Evolutionary conservation across 1,284 basidiomycete species (phyloP), one percentile per base, ranked within the genome.

Genomic region (Ustilago nuda): DNA sequence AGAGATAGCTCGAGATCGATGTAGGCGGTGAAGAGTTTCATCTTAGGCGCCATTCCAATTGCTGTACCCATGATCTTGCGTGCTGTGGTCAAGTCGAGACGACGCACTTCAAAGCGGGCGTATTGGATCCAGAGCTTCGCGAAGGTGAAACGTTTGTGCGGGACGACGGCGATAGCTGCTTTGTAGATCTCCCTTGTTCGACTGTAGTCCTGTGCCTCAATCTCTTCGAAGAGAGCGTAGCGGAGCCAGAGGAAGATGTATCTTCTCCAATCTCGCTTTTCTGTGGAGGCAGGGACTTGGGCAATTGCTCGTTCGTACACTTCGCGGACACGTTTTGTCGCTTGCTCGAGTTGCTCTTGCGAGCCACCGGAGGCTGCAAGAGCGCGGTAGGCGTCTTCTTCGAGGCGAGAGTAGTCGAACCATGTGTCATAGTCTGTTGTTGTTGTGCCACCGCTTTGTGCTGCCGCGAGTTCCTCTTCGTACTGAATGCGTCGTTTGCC

Each of bases 201-300:
- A 36, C 89, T 89, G 77, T 91, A 92, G 83, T 99, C 95, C 90
- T 93, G 93, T 0, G 92, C 92, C 74, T 98, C 96, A 52, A 95
- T 92, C 87, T 99, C 97, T 87, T 99, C 97, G 79, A 99, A 99
- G 35, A 98, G 87, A 0, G 97, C 95, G 87, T 99, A 99, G 85
- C 95, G 91, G 50, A 98, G 87, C 95, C 95, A 98, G 30, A 98
- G 65, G 89, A 97, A 98, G 74, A 99, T 95, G 86, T 99, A 99
- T 74, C 97, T 88, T 83, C 97, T 88, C 81, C 82, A 84, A 46
- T 81, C 92, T 51, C 95, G 88, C 87, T 95, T 95, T 84, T 95
- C 93, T 13, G 92, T 92, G 1, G 77, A 76, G 4, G 95, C 94
- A 7, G 97, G 96, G 0, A 98, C 92, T 83, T 98, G 94, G 8